Percentiles rank a stretch among this genome's conserved stretches.
Evolutionary conservation across 371 early-diverging fungal genomes (phyloP).

Genomic region (Syncephalis plumigaleata): DNA sequence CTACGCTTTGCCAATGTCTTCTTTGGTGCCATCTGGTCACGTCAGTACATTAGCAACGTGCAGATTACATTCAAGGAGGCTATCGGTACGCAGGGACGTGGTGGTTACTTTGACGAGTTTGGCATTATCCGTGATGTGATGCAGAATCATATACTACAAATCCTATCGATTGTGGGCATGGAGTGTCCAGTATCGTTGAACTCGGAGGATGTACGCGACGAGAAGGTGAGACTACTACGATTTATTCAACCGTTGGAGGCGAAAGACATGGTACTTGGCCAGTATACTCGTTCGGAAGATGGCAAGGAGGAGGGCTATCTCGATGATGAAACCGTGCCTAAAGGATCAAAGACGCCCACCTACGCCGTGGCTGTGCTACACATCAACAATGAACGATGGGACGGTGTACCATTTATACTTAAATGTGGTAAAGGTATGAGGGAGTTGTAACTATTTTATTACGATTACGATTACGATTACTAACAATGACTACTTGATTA

Average conservation of each 20-base stretch:
- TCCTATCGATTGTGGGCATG: constrained; percentile 85
- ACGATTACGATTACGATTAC: no score
- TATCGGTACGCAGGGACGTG: constrained; percentile 96
- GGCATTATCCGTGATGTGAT: constrained; percentile 99
- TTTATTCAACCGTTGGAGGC: constrained; percentile 57
- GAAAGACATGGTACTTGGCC: constrained; percentile 75
- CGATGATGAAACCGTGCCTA: constrained; percentile 76
- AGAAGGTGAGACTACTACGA: constrained; percentile 72
- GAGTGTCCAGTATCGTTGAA: constrained; percentile 72
- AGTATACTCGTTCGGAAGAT: constrained; percentile 56
- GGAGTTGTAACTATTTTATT: not conserved
- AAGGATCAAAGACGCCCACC: constrained; percentile 71
- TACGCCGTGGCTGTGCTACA: constrained; percentile 75
- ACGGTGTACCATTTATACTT: constrained; percentile 89
- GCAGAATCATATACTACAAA: constrained; percentile 94
- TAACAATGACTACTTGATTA: constrained; percentile 7
- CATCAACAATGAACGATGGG: constrained; percentile 92
- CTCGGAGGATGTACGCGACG: constrained; percentile 83
- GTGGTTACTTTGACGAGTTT: constrained; percentile 98
- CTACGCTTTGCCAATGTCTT: constrained; percentile 89
- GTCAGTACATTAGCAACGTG: constrained; percentile 78
- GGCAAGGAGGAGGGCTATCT: constrained; percentile 71
- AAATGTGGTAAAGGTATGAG: constrained; percentile 75
- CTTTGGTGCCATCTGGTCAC: constrained; percentile 86
- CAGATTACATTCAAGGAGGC: constrained; percentile 98